Base-by-base conservation (phyloP, 2,329 filamentous ascomycete genomes). In the Pseudopyricularia cyperi region DNA sequence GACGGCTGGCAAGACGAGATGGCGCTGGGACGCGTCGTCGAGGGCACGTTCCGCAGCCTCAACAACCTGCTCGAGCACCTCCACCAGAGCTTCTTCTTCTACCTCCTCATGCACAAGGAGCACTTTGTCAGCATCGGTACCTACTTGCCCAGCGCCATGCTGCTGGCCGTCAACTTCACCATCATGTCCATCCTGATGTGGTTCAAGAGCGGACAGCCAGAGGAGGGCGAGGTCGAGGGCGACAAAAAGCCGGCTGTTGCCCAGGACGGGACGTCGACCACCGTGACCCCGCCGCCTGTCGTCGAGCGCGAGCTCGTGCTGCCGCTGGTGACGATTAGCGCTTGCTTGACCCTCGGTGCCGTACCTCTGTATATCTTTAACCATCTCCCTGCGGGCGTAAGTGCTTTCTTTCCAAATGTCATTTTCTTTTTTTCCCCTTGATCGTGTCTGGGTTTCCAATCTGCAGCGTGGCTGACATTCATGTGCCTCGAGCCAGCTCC, bases 11-110 rank as follows among this genome's bases (percentile, higher is more conserved):
- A 97, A 62, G 93, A 98, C 65, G 93, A 97, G 68, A 97, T 97
- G 88, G 87, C 86, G 9, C 81, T 98, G 63, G 93, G 93, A 6
- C 78, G 90, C 52, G 83, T 90, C 0, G 76, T 97, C 4, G 93
- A 98, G 69, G 89, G 89, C 60, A 79, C 93, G 3, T 95, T 95
- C 66, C 79, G 93, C 60, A 95, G 89, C 65, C 72, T 98, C 67
- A 98, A 98, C 71, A 98, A 98, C 63, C 71, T 98, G 54, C 77
- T 98, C 32, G 93, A 98, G 69, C 90, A 98, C 65, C 75, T 98
- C 55, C 93, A 98, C 65, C 93, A 98, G 70, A 96, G 90, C 66
- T 98, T 98, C 74, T 98, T 98, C 77, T 97, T 98, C 70, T 98
- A 98, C 66, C 74, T 98, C 50, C 76, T 98, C 46, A 89, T 97